Evolutionary conservation across 805 yeast species (phyloP).

Genomic region (Yarrowia sp.): DNA sequence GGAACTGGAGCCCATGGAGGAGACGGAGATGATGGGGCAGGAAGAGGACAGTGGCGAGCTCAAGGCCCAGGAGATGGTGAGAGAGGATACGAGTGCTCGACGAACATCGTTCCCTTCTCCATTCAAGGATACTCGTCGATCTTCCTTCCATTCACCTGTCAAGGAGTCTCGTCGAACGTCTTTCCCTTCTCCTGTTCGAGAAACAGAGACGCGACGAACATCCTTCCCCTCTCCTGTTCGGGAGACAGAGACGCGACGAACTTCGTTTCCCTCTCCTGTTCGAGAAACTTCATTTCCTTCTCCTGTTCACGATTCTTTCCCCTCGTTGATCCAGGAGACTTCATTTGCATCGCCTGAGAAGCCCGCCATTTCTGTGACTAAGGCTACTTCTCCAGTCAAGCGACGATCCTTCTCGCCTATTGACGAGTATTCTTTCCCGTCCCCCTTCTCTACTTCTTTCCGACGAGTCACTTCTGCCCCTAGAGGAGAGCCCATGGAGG

Average conservation of each 20-base stretch:
- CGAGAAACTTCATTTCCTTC: constrained; percentile 3
- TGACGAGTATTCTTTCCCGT: constrained; percentile 24
- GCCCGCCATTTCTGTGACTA: background rate
- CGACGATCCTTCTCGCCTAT: background rate
- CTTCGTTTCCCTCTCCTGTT: constrained; percentile 3
- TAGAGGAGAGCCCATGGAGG: constrained; percentile 20
- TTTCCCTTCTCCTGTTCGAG: background rate
- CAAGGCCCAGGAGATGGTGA: no score
- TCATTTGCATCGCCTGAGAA: constrained; percentile 1
- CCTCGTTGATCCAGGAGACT: constrained; percentile 3
- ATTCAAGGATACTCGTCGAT: no score
- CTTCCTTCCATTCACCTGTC: background rate
- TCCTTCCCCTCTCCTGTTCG: constrained; percentile 5
- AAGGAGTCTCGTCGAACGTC: background rate
- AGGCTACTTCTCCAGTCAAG: background rate
- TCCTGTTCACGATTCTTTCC: constrained; percentile 11
- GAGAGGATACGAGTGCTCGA: no score
- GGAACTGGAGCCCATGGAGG: background rate
- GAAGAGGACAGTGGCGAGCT: no score
- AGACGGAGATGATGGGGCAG: no score
- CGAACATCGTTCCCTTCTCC: no score
- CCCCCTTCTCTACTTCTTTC: constrained; percentile 18
- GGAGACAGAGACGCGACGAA: background rate
- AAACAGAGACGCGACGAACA: background rate
- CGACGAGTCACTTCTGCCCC: background rate